Evolutionary conservation across 805 yeast genomes (phyloP).

Genomic region (Yamadazyma tumulicola): DNA sequence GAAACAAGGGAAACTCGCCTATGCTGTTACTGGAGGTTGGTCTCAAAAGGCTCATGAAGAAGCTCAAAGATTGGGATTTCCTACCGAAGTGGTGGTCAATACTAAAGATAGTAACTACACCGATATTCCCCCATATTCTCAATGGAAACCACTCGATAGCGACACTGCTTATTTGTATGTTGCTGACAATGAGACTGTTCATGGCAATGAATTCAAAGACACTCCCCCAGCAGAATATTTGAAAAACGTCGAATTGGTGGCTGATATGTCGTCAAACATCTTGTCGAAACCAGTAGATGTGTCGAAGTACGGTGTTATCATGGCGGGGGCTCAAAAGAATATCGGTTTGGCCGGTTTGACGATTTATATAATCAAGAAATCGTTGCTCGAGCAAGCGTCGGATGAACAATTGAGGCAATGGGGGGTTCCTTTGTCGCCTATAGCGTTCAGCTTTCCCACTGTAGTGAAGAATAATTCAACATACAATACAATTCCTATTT

Average conservation of each 20-base stretch:
- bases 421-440: conserved; percentile 79
- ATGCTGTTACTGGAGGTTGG: conserved; percentile 93
- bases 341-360: conserved; percentile 96
- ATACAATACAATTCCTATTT: conserved; percentile 93
- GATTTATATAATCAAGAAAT: conserved; percentile 82
- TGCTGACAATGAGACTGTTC: conserved; percentile 97
- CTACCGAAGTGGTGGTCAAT: conserved; percentile 65
- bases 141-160: conserved; percentile 58
- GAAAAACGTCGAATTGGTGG: conserved; percentile 74
- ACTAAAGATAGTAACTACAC: conserved; percentile 62
- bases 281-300: conserved; percentile 79
- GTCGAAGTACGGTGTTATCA: conserved; percentile 77
- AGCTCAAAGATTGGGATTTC: conserved; percentile 78
- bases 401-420: conserved; percentile 57
- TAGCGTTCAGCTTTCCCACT: conserved; percentile 82
- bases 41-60: conserved; percentile 85
- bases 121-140: conserved; percentile 57
- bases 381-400: conserved; percentile 63
- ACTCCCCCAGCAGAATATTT: conserved; percentile 53
- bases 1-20: conserved; percentile 75
- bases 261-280: conserved; percentile 93
- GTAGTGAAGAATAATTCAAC: conserved; percentile 88
- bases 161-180: conserved; percentile 80
- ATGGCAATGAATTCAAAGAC: conserved; percentile 77
- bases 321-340: conserved; percentile 99